Conservation (phyloP, 2,329 filamentous ascomycete genomes). For the Xylaria arbuscula region DNA sequence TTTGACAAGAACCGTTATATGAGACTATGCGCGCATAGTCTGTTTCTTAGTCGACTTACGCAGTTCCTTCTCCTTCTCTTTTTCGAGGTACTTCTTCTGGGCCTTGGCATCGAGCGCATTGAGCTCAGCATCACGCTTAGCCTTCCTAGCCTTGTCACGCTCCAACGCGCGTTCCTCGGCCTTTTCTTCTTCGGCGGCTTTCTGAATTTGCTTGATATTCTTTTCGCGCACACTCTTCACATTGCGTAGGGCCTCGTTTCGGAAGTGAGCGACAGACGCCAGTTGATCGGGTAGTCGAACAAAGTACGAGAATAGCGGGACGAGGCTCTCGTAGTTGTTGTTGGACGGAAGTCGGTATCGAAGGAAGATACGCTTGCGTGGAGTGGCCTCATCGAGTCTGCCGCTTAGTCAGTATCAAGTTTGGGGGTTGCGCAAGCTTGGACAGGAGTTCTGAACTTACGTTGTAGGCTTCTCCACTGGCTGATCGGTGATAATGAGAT, state of each 20-base stretch:
- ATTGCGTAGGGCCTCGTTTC: constrained; percentile 88
- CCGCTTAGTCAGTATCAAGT: constrained; percentile 25
- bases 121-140: constrained; percentile 87
- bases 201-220: constrained; percentile 81
- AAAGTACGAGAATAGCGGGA: constrained; percentile 84
- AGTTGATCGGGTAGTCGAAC: constrained; percentile 86
- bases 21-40: constrained; percentile 62
- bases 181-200: constrained; percentile 81
- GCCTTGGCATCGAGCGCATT: constrained; percentile 82
- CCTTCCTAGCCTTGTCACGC: constrained; percentile 82
- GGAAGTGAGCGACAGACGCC: constrained; percentile 82
- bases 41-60: constrained; percentile 66
- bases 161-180: constrained; percentile 79
- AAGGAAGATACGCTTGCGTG: constrained; percentile 88
- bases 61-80: constrained; percentile 79
- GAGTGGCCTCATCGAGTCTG: constrained; percentile 83
- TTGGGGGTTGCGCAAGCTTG: background rate
- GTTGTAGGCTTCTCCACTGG: constrained; percentile 86
- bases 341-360: constrained; percentile 75
- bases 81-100: constrained; percentile 86
- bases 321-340: constrained; percentile 72
- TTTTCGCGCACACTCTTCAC: constrained; percentile 83
- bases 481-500: constrained; percentile 89
- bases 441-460: constrained; percentile 58
- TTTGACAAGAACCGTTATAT: background rate